These are phyloP conservation scores for Xylariales sp. DNA, from an alignment of 2,329 filamentous ascomycete species.

Conservation along the genomic window DNA sequence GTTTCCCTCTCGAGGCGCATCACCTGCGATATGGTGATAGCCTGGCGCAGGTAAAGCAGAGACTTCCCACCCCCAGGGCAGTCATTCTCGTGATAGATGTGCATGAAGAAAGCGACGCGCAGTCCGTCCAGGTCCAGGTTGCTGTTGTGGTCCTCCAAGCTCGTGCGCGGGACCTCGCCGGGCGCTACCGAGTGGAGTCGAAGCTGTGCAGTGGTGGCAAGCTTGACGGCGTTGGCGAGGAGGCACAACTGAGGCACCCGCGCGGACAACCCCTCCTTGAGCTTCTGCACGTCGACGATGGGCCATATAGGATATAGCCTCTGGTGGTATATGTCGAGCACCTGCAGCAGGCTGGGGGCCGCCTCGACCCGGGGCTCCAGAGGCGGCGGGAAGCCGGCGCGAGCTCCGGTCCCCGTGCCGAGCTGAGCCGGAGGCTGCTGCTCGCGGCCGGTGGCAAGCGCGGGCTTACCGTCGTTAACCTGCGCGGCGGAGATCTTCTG, in stretches of 20 bases:
- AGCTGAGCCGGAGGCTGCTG: background rate
- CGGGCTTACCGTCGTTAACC: background rate
- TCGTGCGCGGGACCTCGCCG: slow-evolving; percentile 7
- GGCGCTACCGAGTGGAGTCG: slow-evolving; percentile 29
- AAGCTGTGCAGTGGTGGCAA: slow-evolving; percentile 44
- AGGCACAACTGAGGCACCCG: slow-evolving; percentile 19
- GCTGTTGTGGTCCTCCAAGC: slow-evolving; percentile 7
- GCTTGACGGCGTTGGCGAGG: slow-evolving; percentile 40
- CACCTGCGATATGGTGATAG: slow-evolving; percentile 47
- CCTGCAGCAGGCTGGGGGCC: slow-evolving; percentile 16
- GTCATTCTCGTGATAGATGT: slow-evolving; percentile 48
- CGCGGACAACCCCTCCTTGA: slow-evolving; percentile 32
- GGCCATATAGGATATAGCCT: slow-evolving; percentile 49
- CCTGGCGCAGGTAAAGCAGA: slow-evolving; percentile 43
- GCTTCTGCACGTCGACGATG: slow-evolving; percentile 38
- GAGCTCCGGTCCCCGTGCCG: background rate
- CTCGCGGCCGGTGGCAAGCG: background rate
- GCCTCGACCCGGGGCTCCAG: background rate
- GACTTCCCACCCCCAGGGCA: slow-evolving; percentile 40
- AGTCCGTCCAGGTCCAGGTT: slow-evolving; percentile 33
- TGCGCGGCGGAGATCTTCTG: slow-evolving; percentile 32
- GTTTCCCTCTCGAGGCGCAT: slow-evolving; percentile 40
- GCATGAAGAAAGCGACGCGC: slow-evolving; percentile 45
- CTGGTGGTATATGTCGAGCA: slow-evolving; percentile 41
- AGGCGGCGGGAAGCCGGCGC: background rate